Evolutionary conservation across 495 filamentous ascomycete species (phyloP).

Genomic region (Hypoxylon cercidicola): DNA sequence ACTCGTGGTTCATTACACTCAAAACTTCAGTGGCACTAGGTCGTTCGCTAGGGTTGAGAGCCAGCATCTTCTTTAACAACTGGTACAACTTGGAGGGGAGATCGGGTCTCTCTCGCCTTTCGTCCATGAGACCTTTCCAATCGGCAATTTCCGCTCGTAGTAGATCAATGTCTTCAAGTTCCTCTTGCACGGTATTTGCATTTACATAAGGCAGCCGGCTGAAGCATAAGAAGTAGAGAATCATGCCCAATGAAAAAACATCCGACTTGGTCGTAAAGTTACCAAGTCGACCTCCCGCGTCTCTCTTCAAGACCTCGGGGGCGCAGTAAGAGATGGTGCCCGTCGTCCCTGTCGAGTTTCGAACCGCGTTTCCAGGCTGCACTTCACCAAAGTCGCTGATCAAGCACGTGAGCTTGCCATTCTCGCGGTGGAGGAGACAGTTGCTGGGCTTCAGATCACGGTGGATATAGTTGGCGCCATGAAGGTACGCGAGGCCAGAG

Average conservation of each 20-base stretch:
- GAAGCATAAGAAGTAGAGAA: constrained; percentile 97
- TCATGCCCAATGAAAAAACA: constrained; percentile 97
- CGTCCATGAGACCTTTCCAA: constrained; percentile 88
- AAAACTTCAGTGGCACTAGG: constrained; percentile 91
- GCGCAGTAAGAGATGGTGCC: constrained; percentile 98
- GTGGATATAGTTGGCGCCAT: constrained; percentile 94
- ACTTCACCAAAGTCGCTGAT: constrained; percentile 99
- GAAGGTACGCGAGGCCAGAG: constrained; percentile 88
- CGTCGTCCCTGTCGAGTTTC: constrained; percentile 90
- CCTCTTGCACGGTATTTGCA: constrained; percentile 87
- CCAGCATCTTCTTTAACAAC: constrained; percentile 81
- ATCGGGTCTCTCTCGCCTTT: constrained; percentile 76
- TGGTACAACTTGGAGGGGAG: constrained; percentile 88
- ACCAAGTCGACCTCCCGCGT: constrained; percentile 76
- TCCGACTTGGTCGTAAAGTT: constrained; percentile 97
- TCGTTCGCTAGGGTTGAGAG: constrained; percentile 77
- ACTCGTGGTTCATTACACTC: constrained; percentile 78
- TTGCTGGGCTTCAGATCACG: constrained; percentile 96
- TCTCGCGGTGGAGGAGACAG: constrained; percentile 84
- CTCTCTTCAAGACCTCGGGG: constrained; percentile 84
- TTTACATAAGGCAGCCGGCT: constrained; percentile 84
- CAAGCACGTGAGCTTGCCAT: constrained; percentile 75
- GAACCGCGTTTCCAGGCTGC: constrained; percentile 78
- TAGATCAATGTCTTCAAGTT: constrained; percentile 90
- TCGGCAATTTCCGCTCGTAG: constrained; percentile 86